These are phyloP conservation scores for Hymenoscyphus infarciens DNA, from an alignment of 2,329 filamentous ascomycete species.

Conservation along the genomic window DNA sequence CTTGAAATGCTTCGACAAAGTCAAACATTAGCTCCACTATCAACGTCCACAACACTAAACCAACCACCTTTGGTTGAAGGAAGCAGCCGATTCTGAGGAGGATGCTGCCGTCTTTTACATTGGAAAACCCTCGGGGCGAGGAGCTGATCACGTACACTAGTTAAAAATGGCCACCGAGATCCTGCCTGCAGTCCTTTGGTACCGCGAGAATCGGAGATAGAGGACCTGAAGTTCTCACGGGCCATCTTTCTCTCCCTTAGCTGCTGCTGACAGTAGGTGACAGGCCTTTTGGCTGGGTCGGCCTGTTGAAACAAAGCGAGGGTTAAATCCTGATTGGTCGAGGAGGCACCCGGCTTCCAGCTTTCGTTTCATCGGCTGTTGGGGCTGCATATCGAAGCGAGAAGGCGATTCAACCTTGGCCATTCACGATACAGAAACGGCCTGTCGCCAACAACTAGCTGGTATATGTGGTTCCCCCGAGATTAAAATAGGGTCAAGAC, in stretches of 20 bases:
- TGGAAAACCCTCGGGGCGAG: not conserved
- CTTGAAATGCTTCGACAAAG: not conserved
- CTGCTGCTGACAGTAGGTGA: not conserved
- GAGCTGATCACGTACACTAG: not conserved
- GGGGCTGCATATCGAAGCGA: not conserved
- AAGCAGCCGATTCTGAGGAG: not conserved
- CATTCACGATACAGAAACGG: constrained; percentile 4
- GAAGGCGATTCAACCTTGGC: not conserved
- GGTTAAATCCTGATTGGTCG: not conserved
- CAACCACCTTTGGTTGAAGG: not conserved
- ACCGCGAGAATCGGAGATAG: too few relatives aligned
- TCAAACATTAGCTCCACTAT: not conserved
- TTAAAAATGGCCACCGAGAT: not conserved
- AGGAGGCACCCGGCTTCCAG: not conserved
- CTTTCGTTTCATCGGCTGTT: not conserved
- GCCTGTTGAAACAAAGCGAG: not conserved
- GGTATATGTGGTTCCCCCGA: not conserved
- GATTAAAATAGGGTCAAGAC: constrained; percentile 5
- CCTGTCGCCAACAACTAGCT: not conserved
- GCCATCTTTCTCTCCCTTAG: not conserved
- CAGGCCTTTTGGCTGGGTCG: not conserved
- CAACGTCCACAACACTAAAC: not conserved
- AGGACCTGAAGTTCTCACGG: not conserved
- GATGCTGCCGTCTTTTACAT: not conserved
- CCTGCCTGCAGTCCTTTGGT: not conserved